Conservation (phyloP, 495 filamentous ascomycete genomes). For the Pseudomonodictys pantanalensis region DNA sequence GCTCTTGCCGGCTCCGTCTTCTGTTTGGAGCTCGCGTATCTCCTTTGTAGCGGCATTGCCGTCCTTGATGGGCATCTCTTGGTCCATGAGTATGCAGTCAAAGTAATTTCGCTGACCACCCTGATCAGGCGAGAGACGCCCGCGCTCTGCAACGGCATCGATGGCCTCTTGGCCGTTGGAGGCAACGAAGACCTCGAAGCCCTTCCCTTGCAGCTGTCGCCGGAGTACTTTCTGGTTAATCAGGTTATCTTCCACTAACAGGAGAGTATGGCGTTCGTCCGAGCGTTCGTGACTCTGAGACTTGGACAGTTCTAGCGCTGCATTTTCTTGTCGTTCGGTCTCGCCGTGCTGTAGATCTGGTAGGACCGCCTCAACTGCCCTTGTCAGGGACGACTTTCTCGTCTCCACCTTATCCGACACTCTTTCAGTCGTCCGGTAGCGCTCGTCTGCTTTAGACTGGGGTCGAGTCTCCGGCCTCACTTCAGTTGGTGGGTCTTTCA, state of each 20-base stretch:
- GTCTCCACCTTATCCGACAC: constrained; percentile 10
- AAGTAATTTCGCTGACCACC: constrained; percentile 10
- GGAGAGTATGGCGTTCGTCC: constrained; percentile 3
- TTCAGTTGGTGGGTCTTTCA: constrained; percentile 24
- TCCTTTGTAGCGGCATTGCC: constrained; percentile 28
- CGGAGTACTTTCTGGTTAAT: constrained; percentile 34
- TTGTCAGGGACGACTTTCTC: neutral
- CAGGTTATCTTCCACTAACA: constrained; percentile 33
- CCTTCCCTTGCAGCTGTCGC: constrained; percentile 26
- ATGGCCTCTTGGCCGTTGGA: constrained; percentile 34
- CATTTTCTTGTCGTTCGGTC: neutral
- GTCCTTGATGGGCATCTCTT: constrained; percentile 34
- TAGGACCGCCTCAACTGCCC: neutral
- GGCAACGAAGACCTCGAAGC: constrained; percentile 29
- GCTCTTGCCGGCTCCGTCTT: constrained; percentile 16
- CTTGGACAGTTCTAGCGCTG: neutral
- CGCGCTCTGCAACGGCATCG: constrained; percentile 22
- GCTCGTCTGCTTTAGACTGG: neutral
- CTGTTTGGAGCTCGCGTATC: constrained; percentile 23
- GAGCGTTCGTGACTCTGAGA: neutral
- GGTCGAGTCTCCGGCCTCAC: constrained; percentile 16
- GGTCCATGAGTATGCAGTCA: constrained; percentile 35
- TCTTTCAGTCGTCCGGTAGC: constrained; percentile 4
- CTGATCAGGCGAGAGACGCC: neutral
- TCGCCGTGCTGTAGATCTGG: constrained; percentile 1